Conservation (phyloP, 495 filamentous ascomycete species). For the Xylaria sp. region DNA sequence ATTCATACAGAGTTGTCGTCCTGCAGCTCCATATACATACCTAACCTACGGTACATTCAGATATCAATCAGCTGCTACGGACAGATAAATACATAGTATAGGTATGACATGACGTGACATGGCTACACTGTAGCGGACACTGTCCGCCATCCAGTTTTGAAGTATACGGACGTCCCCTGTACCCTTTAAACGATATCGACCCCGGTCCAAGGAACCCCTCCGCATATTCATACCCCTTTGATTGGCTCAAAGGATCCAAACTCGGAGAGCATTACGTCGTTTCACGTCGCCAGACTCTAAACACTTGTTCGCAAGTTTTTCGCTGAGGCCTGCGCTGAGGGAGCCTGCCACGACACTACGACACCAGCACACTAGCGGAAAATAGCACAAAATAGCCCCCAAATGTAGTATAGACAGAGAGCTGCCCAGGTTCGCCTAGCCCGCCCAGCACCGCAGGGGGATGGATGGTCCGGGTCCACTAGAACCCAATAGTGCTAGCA, state of each 20-base stretch:
- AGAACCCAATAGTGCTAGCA: background rate
- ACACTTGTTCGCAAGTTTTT: background rate
- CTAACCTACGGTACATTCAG: too few species aligned
- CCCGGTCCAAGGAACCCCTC: constrained; percentile 14
- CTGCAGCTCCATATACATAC: too few species aligned
- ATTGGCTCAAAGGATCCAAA: constrained; percentile 12
- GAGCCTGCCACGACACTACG: constrained; percentile 9
- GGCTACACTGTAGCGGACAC: background rate
- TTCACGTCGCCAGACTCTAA: background rate
- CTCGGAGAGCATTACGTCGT: constrained; percentile 19
- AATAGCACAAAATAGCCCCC: background rate
- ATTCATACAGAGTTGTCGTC: too few species aligned
- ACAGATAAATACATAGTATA: too few species aligned
- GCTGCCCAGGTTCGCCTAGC: background rate
- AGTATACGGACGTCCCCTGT: background rate
- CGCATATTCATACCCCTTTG: background rate
- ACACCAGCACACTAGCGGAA: background rate
- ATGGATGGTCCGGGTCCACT: background rate
- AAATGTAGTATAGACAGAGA: too few species aligned
- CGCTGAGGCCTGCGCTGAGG: constrained; percentile 2
- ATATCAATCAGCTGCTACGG: background rate
- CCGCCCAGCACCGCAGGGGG: background rate
- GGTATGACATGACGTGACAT: background rate
- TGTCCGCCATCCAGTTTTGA: background rate
- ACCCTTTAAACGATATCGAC: too few species aligned